These are phyloP conservation scores for Spencermartinsiella europaea DNA, from an alignment of 805 yeast genomes.

Conservation along the genomic window DNA sequence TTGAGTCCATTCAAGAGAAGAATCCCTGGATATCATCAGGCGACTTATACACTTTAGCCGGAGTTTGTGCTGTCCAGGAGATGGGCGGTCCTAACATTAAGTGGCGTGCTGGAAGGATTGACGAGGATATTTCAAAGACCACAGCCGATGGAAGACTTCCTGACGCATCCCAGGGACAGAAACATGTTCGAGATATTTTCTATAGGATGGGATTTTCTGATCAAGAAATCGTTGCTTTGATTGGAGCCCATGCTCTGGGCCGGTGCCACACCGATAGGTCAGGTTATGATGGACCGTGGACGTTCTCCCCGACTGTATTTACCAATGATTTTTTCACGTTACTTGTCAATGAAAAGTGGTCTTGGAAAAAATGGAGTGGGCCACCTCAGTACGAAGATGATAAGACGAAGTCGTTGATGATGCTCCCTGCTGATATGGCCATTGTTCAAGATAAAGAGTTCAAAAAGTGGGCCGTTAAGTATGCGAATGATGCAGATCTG, in stretches of 20 bases:
- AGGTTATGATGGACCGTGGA: constrained; percentile 86
- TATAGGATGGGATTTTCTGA: constrained; percentile 63
- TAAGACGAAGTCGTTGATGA: constrained; percentile 58
- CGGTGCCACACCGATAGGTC: constrained; percentile 55
- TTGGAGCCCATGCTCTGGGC: constrained; percentile 76
- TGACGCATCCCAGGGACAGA: constrained; percentile 59
- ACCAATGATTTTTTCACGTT: constrained; percentile 63
- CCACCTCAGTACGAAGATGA: constrained; percentile 57
- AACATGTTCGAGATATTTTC: constrained; percentile 61
- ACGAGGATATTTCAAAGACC: constrained; percentile 43
- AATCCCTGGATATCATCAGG: constrained; percentile 73
- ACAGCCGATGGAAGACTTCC: constrained; percentile 73
- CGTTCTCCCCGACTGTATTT: constrained; percentile 64
- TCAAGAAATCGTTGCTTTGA: constrained; percentile 65
- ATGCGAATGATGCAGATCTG: constrained; percentile 52
- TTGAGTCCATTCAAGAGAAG: constrained; percentile 50
- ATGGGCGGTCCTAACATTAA: constrained; percentile 70
- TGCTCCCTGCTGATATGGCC: constrained; percentile 73
- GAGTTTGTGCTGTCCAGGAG: constrained; percentile 73
- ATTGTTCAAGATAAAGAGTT: constrained; percentile 54
- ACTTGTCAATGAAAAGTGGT: constrained; percentile 52
- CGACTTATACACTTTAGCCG: constrained; percentile 75
- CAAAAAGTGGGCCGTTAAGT: constrained; percentile 49
- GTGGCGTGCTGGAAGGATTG: constrained; percentile 78
- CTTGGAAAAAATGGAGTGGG: constrained; percentile 54